Percentiles rank a stretch among this genome's conserved stretches.
These are phyloP conservation scores for Pseudogymnoascus sp. DNA, from an alignment of 2,329 filamentous ascomycete genomes.

Conservation along the genomic window DNA sequence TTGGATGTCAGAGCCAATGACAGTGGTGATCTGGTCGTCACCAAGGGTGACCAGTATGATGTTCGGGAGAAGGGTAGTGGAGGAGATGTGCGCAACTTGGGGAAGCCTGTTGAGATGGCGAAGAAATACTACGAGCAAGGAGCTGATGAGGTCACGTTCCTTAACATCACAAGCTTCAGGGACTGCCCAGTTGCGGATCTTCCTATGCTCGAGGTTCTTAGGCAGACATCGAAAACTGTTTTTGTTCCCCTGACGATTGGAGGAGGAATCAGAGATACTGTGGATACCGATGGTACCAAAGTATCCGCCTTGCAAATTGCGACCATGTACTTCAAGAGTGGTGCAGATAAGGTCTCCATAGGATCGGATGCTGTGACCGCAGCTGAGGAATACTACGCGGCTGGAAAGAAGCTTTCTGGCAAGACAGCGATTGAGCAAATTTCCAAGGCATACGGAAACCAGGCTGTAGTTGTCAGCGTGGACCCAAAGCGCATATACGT, in stretches of 20 bases:
- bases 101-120: conserved; percentile 94
- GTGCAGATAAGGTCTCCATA: conserved; percentile 95
- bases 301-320: conserved; percentile 90
- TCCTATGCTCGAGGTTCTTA: conserved; percentile 91
- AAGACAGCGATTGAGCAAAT: conserved; percentile 94
- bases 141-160: conserved; percentile 91
- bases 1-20: conserved; percentile 94
- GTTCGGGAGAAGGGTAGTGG: conserved; percentile 74
- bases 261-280: conserved; percentile 86
- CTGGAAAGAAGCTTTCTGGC: conserved; percentile 60
- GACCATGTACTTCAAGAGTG: conserved; percentile 93
- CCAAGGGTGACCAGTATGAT: conserved; percentile 97
- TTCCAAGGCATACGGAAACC: conserved; percentile 84
- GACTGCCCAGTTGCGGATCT: conserved; percentile 87
- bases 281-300: conserved; percentile 76
- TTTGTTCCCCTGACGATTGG: conserved; percentile 95
- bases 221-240: conserved; percentile 77
- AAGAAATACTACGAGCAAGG: conserved; percentile 91
- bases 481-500: conserved; percentile 92
- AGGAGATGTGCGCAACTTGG: conserved; percentile 75
- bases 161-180: conserved; percentile 97
- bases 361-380: conserved; percentile 90
- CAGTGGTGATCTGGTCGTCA: conserved; percentile 88
- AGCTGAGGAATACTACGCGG: conserved; percentile 79
- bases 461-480: conserved; percentile 92